Percentiles rank a stretch among this genome's conserved stretches.
These are phyloP conservation scores for Calonectria hongkongensis DNA, from an alignment of 2,329 filamentous ascomycete species.

Conservation along the genomic window DNA sequence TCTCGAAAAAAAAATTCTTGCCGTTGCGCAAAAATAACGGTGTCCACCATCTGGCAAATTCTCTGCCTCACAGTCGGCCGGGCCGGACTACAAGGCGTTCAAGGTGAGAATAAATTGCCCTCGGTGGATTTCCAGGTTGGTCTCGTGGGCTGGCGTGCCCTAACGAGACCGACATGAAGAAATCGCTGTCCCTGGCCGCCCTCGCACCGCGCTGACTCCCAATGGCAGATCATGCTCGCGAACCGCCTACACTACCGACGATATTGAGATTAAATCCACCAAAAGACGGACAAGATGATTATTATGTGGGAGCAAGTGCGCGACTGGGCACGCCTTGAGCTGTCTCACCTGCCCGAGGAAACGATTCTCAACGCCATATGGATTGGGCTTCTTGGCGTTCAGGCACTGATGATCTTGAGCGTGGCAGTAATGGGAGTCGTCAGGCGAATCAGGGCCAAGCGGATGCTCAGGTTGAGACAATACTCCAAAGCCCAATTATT, in stretches of 20 bases:
- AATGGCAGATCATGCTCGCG: constrained; percentile 49
- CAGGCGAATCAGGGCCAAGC: constrained; percentile 52
- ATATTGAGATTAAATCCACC: constrained; percentile 37
- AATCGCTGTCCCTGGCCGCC: background rate
- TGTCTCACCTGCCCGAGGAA: constrained; percentile 54
- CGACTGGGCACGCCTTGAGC: constrained; percentile 49
- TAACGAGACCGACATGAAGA: constrained; percentile 1
- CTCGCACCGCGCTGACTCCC: constrained; percentile 29
- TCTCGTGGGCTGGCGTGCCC: constrained; percentile 28
- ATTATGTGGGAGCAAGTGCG: constrained; percentile 31
- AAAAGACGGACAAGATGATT: constrained; percentile 44
- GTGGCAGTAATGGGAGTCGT: constrained; percentile 59
- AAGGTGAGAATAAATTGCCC: constrained; percentile 37
- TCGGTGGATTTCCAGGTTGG: background rate
- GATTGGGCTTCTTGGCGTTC: constrained; percentile 67
- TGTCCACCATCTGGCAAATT: constrained; percentile 11
- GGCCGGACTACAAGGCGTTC: constrained; percentile 24
- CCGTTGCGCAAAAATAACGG: background rate
- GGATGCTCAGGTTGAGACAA: constrained; percentile 40
- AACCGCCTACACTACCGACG: constrained; percentile 45
- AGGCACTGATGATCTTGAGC: constrained; percentile 66
- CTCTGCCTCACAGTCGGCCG: constrained; percentile 35
- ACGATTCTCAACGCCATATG: constrained; percentile 67
- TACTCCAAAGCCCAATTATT: constrained; percentile 28
- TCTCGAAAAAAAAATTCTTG: constrained; percentile 17